Percentiles rank a stretch among this genome's conserved stretches.
Evolutionary conservation across 441 rosid species (phyloP).

Genomic region (Viola pubescens): DNA sequence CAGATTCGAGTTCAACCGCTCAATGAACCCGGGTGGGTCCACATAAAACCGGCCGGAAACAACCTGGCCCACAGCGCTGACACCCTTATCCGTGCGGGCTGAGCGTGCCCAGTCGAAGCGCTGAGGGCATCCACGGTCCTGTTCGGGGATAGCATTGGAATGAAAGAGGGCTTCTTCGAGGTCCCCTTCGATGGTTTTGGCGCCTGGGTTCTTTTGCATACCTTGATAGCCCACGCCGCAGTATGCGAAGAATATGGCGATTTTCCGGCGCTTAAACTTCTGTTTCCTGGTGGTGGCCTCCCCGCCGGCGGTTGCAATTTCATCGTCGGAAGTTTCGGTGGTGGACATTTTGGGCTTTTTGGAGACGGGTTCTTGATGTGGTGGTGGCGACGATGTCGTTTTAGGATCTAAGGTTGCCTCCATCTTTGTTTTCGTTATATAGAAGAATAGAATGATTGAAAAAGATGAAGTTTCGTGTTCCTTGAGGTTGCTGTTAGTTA

Average conservation of each 20-base stretch:
- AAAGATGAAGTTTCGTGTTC: no score
- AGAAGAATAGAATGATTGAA: neutral
- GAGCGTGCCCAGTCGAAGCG: slow-evolving; percentile 88
- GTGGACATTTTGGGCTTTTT: slow-evolving; percentile 57
- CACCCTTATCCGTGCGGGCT: slow-evolving; percentile 91
- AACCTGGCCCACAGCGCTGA: slow-evolving; percentile 91
- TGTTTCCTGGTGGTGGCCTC: slow-evolving; percentile 23
- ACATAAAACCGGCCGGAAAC: slow-evolving; percentile 82
- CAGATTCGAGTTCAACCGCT: slow-evolving; percentile 55
- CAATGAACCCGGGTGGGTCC: slow-evolving; percentile 81
- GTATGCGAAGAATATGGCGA: slow-evolving; percentile 81
- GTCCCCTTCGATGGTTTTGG: slow-evolving; percentile 92
- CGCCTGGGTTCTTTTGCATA: slow-evolving; percentile 95
- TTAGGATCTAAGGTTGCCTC: slow-evolving; percentile 36
- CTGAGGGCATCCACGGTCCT: slow-evolving; percentile 61
- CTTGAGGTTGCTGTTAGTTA: neutral
- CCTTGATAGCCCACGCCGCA: slow-evolving; percentile 97
- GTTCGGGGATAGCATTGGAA: slow-evolving; percentile 69
- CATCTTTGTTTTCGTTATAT: slow-evolving; percentile 3
- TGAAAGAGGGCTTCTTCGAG: slow-evolving; percentile 85
- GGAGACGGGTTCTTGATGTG: slow-evolving; percentile 42
- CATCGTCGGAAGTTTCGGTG: slow-evolving; percentile 33
- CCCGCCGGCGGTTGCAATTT: slow-evolving; percentile 22
- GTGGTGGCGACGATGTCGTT: slow-evolving; percentile 25
- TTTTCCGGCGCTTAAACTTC: slow-evolving; percentile 72